Percentiles rank a stretch among this genome's conserved stretches.
phyloP scores from a whole-genome alignment of 106 monocot genomes.

The Dioscorea dumetorum region DNA sequence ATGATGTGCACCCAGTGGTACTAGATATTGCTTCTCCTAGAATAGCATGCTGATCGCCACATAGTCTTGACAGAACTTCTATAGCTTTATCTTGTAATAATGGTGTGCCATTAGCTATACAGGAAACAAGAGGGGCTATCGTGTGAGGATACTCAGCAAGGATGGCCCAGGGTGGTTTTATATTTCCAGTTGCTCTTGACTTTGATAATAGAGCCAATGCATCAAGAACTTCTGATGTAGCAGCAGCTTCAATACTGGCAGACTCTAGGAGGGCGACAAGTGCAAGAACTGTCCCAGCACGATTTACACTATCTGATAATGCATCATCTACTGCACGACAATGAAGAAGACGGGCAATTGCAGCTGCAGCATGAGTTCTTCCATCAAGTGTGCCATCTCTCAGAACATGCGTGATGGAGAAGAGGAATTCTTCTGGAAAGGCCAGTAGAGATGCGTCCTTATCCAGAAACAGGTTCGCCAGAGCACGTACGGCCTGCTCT shows the following conservation, averaged over 20 bases:
- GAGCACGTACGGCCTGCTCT: slow-evolving; percentile 82
- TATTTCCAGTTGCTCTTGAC: slow-evolving; percentile 24
- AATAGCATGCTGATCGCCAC: slow-evolving; percentile 49
- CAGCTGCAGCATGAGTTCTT: slow-evolving; percentile 88
- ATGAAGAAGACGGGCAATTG: slow-evolving; percentile 79
- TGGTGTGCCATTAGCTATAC: slow-evolving; percentile 59
- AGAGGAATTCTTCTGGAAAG: slow-evolving; percentile 60
- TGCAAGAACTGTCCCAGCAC: slow-evolving; percentile 76
- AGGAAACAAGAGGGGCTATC: slow-evolving; percentile 62
- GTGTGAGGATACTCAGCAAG: slow-evolving; percentile 72
- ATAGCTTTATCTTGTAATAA: slow-evolving; percentile 84
- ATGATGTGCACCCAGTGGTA: slow-evolving; percentile 59
- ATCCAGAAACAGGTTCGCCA: slow-evolving; percentile 92
- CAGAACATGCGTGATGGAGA: slow-evolving; percentile 68
- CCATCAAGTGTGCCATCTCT: slow-evolving; percentile 80
- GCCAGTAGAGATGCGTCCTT: slow-evolving; percentile 52
- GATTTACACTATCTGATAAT: slow-evolving; percentile 58
- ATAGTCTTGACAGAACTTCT: slow-evolving; percentile 77
- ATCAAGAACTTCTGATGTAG: slow-evolving; percentile 85
- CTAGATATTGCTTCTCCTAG: slow-evolving; percentile 46
- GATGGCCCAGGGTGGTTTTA: slow-evolving; percentile 56
- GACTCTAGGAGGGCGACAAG: slow-evolving; percentile 74
- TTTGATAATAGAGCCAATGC: slow-evolving; percentile 68
- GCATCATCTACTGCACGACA: slow-evolving; percentile 34
- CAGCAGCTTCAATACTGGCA: slow-evolving; percentile 52